Percentiles rank a stretch among this genome's conserved stretches.
phyloP scores from a whole-genome alignment of 2,329 filamentous ascomycete species.

The Fusarium palustre region DNA sequence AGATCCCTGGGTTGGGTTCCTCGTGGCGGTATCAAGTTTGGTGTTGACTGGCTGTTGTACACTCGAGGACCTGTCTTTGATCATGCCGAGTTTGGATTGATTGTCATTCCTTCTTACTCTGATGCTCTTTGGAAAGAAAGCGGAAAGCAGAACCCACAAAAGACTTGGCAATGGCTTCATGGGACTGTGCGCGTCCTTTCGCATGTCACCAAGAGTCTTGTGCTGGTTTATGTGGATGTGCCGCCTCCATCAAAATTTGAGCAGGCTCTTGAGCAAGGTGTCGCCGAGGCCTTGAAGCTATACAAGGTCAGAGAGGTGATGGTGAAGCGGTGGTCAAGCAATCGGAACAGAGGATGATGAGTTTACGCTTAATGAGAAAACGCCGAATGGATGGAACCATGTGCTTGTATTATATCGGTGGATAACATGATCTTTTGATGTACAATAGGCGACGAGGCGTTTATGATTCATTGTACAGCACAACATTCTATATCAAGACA shows the following conservation, averaged over 20 bases:
- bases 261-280: conserved; percentile 62
- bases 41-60: conserved; percentile 94
- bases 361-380: neutral
- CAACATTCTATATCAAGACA: conserved; percentile 16
- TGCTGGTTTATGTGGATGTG: conserved; percentile 91
- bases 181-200: conserved; percentile 89
- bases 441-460: conserved; percentile 28
- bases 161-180: conserved; percentile 86
- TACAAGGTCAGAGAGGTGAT: conserved; percentile 86
- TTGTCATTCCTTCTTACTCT: conserved; percentile 85
- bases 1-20: conserved; percentile 95
- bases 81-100: conserved; percentile 91
- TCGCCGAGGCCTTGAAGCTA: conserved; percentile 71
- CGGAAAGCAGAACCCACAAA: conserved; percentile 61
- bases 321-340: conserved; percentile 85
- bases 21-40: conserved; percentile 92
- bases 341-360: conserved; percentile 68
- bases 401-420: conserved; percentile 17
- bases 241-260: conserved; percentile 71
- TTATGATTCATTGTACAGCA: conserved; percentile 16
- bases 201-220: conserved; percentile 89
- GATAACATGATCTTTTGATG: neutral
- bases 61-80: conserved; percentile 92
- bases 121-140: conserved; percentile 76
- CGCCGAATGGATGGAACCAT: neutral